Conservation (phyloP, 1,284 basidiomycete genomes). For the Leccinum fuscescens region DNA sequence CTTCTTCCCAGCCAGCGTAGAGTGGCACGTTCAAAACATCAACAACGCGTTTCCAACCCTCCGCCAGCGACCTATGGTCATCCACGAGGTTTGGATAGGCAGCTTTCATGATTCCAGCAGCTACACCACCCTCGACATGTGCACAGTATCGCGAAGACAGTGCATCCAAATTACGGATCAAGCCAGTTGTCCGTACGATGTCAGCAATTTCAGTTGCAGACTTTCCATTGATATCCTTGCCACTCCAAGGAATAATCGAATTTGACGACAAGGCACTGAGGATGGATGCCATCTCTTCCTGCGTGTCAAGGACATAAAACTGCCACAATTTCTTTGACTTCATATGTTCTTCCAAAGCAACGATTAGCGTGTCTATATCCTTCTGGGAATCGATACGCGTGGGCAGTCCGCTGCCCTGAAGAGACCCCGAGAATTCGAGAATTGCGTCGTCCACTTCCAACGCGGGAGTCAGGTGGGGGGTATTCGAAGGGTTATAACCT, state of each 20-base stretch:
- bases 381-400: slow-evolving; percentile 58
- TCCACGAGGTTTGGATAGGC: slow-evolving; percentile 55
- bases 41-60: slow-evolving; percentile 73
- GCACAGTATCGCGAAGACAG: slow-evolving; percentile 70
- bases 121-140: slow-evolving; percentile 54
- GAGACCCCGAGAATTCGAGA: slow-evolving; percentile 71
- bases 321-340: slow-evolving; percentile 81
- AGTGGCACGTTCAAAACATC: slow-evolving; percentile 86
- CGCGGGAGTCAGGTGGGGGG: slow-evolving; percentile 86
- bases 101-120: slow-evolving; percentile 71
- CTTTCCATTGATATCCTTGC: slow-evolving; percentile 55
- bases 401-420: slow-evolving; percentile 70
- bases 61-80: slow-evolving; percentile 55
- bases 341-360: slow-evolving; percentile 61
- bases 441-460: slow-evolving; percentile 86
- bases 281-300: slow-evolving; percentile 55
- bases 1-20: slow-evolving; percentile 84
- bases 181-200: slow-evolving; percentile 52
- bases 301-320: slow-evolving; percentile 84
- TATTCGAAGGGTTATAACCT: slow-evolving; percentile 89
- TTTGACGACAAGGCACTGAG: slow-evolving; percentile 47
- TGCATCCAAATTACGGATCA: slow-evolving; percentile 58
- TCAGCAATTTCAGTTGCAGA: slow-evolving; percentile 68
- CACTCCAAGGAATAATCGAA: slow-evolving; percentile 53
- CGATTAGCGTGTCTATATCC: slow-evolving; percentile 69